Evolutionary conservation across 331 rosid genomes (phyloP).

Genomic region (Ulmus americana): DNA sequence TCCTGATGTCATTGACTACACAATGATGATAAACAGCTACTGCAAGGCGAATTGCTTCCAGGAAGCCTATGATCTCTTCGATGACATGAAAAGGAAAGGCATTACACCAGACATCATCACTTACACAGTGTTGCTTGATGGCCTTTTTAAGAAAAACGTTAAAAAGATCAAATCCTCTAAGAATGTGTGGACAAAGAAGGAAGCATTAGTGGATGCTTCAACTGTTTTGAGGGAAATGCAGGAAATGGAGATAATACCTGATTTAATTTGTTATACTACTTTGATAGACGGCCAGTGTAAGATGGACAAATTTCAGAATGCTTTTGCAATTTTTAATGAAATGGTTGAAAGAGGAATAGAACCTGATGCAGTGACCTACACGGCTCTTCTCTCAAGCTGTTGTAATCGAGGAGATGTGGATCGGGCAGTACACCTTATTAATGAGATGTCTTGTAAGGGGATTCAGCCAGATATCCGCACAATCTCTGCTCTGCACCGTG

Average conservation of each 20-base stretch:
- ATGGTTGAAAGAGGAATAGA: slow-evolving; percentile 51
- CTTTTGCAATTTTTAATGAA: slow-evolving; percentile 41
- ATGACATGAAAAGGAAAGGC: slow-evolving; percentile 56
- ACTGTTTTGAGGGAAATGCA: slow-evolving; percentile 50
- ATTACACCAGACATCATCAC: slow-evolving; percentile 60
- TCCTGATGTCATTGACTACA: slow-evolving; percentile 62
- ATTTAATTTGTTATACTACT: slow-evolving; percentile 59
- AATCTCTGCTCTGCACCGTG: slow-evolving; percentile 31
- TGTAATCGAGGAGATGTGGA: slow-evolving; percentile 34
- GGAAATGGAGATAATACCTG: slow-evolving; percentile 49
- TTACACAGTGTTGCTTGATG: slow-evolving; percentile 67
- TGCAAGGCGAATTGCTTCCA: slow-evolving; percentile 46
- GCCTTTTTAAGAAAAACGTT: slow-evolving; percentile 32
- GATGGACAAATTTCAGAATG: slow-evolving; percentile 42
- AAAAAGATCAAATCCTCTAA: slow-evolving; percentile 14
- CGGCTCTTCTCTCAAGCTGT: slow-evolving; percentile 48
- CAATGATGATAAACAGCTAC: slow-evolving; percentile 61
- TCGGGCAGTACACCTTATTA: slow-evolving; percentile 33
- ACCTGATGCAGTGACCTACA: slow-evolving; percentile 63
- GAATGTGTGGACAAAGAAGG: slow-evolving; percentile 10
- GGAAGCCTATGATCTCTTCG: slow-evolving; percentile 54
- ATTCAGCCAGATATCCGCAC: slow-evolving; percentile 26
- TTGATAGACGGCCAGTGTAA: slow-evolving; percentile 53
- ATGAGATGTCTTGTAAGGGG: slow-evolving; percentile 55
- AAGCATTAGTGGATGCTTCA: slow-evolving; percentile 21